Conservation (phyloP, 495 filamentous ascomycete species). For the Lophiostoma macrostomum region DNA sequence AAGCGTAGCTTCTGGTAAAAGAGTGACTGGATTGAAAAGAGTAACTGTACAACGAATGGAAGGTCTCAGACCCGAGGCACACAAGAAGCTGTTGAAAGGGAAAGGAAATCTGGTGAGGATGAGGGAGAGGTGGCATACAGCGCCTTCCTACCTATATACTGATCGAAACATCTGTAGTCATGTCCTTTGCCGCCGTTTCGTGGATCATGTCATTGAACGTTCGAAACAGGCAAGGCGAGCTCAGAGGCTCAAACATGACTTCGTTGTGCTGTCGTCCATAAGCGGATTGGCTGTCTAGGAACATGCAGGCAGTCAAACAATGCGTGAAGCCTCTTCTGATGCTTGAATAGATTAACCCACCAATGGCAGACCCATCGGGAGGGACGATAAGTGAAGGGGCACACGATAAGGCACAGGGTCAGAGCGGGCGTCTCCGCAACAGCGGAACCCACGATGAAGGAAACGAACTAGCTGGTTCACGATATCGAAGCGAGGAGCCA, state of each 20-base stretch:
- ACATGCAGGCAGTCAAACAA: background rate
- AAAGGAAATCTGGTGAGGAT: constrained; percentile 1
- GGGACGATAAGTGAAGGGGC: constrained; percentile 5
- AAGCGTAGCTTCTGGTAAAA: constrained; percentile 19
- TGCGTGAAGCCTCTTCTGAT: background rate
- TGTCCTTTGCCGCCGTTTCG: background rate
- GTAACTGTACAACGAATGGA: constrained; percentile 23
- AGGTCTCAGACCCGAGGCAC: constrained; percentile 20
- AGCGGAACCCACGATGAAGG: constrained; percentile 3
- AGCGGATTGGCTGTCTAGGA: background rate
- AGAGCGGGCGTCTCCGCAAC: background rate
- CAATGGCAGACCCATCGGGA: constrained; percentile 1
- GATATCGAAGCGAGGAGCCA: constrained; percentile 1
- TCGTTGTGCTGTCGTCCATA: background rate
- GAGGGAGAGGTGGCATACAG: background rate
- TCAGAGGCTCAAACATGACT: background rate
- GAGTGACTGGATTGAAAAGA: constrained; percentile 13
- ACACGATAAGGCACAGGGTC: background rate
- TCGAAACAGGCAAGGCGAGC: constrained; percentile 12
- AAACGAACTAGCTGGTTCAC: background rate
- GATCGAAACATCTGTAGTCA: no score
- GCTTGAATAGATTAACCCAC: constrained; percentile 20
- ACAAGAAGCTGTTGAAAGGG: constrained; percentile 7
- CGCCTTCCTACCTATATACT: background rate
- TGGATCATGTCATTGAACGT: constrained; percentile 20